These are phyloP conservation scores for Bryum argenteum DNA, from an alignment of 225 moss, liverwort and hornwort genomes.

Conservation along the genomic window DNA sequence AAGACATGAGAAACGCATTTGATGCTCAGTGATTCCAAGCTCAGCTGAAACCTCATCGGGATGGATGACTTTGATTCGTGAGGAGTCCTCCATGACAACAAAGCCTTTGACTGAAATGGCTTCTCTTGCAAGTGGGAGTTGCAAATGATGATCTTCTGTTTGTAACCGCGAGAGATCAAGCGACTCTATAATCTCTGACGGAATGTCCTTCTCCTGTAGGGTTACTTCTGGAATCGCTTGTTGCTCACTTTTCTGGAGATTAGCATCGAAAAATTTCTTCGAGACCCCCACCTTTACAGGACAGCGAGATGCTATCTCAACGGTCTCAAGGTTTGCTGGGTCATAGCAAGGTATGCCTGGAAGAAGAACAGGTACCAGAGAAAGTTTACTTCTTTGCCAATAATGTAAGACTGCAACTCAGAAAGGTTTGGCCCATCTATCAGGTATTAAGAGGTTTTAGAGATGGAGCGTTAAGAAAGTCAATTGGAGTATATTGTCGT, in stretches of 20 bases:
- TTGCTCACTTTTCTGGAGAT: conserved; percentile 38
- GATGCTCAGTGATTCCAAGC: conserved; percentile 69
- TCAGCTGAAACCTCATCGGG: conserved; percentile 56
- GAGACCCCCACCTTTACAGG: conserved; percentile 78
- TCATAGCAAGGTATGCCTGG: conserved; percentile 89
- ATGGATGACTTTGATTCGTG: conserved; percentile 77
- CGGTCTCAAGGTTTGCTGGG: conserved; percentile 91
- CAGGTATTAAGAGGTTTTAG: too few species aligned
- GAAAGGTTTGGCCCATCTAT: too few species aligned
- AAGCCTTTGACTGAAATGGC: conserved; percentile 62
- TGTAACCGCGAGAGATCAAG: conserved; percentile 51
- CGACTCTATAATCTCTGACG: conserved; percentile 45
- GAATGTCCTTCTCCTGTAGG: conserved; percentile 15
- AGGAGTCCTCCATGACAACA: conserved; percentile 73
- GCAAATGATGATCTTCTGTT: conserved; percentile 31
- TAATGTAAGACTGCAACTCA: not conserved
- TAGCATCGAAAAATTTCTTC: conserved; percentile 59
- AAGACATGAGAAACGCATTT: conserved; percentile 73
- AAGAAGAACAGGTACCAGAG: conserved; percentile 11
- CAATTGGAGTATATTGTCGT: too few species aligned
- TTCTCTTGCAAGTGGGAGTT: conserved; percentile 63
- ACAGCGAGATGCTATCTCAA: conserved; percentile 75
- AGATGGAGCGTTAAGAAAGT: too few species aligned
- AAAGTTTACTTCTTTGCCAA: not conserved
- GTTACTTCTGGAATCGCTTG: conserved; percentile 33